Evolutionary conservation across 768 basidiomycete species (phyloP), one percentile per base, ranked within the genome.

Genomic region (Pulveroboletus frians): DNA sequence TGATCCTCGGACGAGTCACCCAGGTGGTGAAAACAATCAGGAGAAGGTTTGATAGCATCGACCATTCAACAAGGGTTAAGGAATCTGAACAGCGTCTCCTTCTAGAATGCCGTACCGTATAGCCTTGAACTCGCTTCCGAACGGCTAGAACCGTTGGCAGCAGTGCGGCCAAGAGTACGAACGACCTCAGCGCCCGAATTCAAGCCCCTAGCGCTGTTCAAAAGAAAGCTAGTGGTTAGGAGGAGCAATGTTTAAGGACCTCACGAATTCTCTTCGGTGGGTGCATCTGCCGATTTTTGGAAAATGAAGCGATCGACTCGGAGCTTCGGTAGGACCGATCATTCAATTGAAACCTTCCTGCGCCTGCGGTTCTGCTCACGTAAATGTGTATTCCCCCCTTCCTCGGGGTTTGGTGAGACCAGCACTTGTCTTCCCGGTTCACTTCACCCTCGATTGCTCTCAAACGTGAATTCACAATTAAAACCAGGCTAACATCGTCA

Each of bases 321-420:
- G 49, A 32, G 11, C 17, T 18, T 40, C 44, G 41, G 15, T 30
- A 57, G 36, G 6, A 36, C 46, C 43, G 36, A 31, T 11, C 17
- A 17, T 32, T 5, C 32, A 39, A 29, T 14, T 37, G 20, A 21
- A 26, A 17, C 9, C 5, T n/a, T 20, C 5, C 29, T 20, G 8
- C 15, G n/a, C 11, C 35, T n/a, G 32, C n/a, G 30, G 39, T 3
- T n/a, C 21, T 17, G 20, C 27, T 17, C 32, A 11, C 14, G 14
- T 15, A 14, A 10, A 13, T 14, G 10, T 3, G 29, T 9, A 5
- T n/a, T 14, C 30, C 30, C 1, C 13, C 9, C n/a, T 15, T 27
- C 56, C 47, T 43, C 47, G 41, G 43, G 47, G 44, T 11, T 30
- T 47, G 45, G 46, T 26, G 15, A 20, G 53, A 59, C 15, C 31